A percentile compares a stretch with the other conserved stretches of the same genome.
These are phyloP conservation scores for Globisporangium spinosum DNA, from an alignment of 352 stramenopile species.

Conservation along the genomic window DNA sequence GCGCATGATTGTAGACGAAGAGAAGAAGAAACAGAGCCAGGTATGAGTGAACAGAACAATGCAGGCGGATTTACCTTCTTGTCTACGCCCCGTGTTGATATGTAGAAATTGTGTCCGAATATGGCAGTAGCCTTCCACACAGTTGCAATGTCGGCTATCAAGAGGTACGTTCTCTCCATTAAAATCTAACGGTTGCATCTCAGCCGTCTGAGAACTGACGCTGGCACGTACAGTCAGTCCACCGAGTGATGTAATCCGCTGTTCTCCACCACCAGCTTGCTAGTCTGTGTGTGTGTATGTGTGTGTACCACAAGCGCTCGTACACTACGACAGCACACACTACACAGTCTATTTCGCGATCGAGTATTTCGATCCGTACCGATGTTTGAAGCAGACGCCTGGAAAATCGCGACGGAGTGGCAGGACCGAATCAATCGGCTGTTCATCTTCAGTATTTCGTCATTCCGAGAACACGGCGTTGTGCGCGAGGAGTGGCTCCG, in stretches of 20 bases:
- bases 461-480: not conserved
- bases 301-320: not conserved
- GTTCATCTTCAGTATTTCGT: not conserved
- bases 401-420: not conserved
- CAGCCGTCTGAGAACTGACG: not conserved
- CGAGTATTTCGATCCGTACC: not conserved
- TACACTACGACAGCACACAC: not conserved
- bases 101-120: not conserved
- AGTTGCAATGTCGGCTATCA: not conserved
- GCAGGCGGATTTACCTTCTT: not conserved
- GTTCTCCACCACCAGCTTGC: not conserved
- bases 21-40: conserved; percentile 3
- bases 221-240: not conserved
- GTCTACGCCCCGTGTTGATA: not conserved
- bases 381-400: not conserved
- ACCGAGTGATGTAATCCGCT: not conserved
- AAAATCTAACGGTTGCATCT: not conserved
- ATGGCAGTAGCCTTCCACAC: not conserved
- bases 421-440: not conserved
- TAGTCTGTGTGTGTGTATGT: not conserved
- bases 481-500: not conserved
- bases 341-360: not conserved
- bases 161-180: not conserved
- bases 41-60: not conserved
- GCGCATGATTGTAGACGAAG: conserved; percentile 27